phyloP scores from a whole-genome alignment of 2,329 filamentous ascomycete species.

The Aureobasidium sp. region DNA sequence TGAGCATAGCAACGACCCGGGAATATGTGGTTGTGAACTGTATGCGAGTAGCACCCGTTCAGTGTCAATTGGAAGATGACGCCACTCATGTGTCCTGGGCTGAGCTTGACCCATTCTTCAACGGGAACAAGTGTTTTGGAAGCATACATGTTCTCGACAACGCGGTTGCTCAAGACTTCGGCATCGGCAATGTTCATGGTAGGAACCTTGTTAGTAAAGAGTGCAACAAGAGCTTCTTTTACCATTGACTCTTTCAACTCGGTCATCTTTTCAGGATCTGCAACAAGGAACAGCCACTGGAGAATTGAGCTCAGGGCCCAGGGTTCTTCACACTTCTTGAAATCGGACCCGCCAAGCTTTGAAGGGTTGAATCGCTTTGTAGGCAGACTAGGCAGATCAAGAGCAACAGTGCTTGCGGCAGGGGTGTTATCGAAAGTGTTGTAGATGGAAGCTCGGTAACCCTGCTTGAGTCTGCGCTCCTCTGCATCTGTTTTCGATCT shows the following conservation, averaged over 20 bases:
- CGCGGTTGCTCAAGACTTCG: slow-evolving; percentile 71
- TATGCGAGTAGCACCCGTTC: slow-evolving; percentile 81
- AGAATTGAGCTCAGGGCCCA: slow-evolving; percentile 91
- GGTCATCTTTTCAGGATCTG: slow-evolving; percentile 67
- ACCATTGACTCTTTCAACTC: slow-evolving; percentile 81
- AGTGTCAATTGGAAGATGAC: slow-evolving; percentile 92
- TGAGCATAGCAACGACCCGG: slow-evolving; percentile 82
- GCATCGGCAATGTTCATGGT: slow-evolving; percentile 99
- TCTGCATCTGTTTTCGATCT: slow-evolving; percentile 93
- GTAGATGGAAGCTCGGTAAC: slow-evolving; percentile 39
- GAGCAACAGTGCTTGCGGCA: slow-evolving; percentile 47
- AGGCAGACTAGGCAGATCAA: slow-evolving; percentile 80
- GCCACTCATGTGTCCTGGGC: slow-evolving; percentile 70
- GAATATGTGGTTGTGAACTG: slow-evolving; percentile 62
- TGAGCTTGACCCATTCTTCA: slow-evolving; percentile 97
- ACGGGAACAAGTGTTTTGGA: slow-evolving; percentile 74
- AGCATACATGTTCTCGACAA: slow-evolving; percentile 73
- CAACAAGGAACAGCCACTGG: slow-evolving; percentile 79
- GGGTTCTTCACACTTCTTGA: slow-evolving; percentile 77
- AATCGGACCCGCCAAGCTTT: slow-evolving; percentile 74
- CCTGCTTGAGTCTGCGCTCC: slow-evolving; percentile 50
- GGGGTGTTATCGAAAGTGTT: slow-evolving; percentile 36
- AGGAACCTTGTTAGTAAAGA: slow-evolving; percentile 92
- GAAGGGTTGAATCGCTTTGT: slow-evolving; percentile 75
- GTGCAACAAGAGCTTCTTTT: slow-evolving; percentile 75